Evolutionary conservation across 2,329 filamentous ascomycete species (phyloP).

Genomic region (Hirsutella thompsonii): DNA sequence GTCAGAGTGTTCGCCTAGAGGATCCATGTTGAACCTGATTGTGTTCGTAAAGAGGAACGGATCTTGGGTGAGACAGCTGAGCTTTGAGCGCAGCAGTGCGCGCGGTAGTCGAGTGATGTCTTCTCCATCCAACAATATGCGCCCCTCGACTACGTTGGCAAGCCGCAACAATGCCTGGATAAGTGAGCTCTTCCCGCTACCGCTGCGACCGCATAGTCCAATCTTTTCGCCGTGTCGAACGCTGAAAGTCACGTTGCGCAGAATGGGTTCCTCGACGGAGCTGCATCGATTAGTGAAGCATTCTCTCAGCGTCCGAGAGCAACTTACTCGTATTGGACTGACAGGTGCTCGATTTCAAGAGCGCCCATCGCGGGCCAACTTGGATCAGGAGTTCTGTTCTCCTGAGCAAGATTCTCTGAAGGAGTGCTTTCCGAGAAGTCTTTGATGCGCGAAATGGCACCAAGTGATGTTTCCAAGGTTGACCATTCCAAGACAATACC

Average conservation of each 20-base stretch:
- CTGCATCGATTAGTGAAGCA: too few species aligned
- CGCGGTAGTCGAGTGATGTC: background rate
- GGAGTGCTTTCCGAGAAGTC: background rate
- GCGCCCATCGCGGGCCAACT: background rate
- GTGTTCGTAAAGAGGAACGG: background rate
- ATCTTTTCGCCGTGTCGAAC: too few species aligned
- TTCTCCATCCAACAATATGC: background rate
- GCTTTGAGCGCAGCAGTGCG: background rate
- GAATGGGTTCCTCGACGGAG: too few species aligned
- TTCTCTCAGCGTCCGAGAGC: too few species aligned
- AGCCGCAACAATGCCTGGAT: background rate
- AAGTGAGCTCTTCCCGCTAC: background rate
- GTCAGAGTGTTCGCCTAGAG: background rate
- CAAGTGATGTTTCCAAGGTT: slow-evolving; percentile 8
- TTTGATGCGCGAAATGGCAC: slow-evolving; percentile 5
- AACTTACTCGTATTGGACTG: too few species aligned
- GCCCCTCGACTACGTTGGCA: background rate
- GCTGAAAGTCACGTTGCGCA: too few species aligned
- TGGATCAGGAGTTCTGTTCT: background rate
- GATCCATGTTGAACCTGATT: background rate
- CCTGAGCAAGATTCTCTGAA: background rate
- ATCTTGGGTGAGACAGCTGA: background rate
- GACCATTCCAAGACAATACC: slow-evolving; percentile 16
- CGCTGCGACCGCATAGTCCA: too few species aligned
- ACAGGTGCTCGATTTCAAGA: background rate